Evolutionary conservation across 306 rosid genomes (phyloP), one percentile per base, ranked within the genome.

Genomic region (Vicia faba): DNA sequence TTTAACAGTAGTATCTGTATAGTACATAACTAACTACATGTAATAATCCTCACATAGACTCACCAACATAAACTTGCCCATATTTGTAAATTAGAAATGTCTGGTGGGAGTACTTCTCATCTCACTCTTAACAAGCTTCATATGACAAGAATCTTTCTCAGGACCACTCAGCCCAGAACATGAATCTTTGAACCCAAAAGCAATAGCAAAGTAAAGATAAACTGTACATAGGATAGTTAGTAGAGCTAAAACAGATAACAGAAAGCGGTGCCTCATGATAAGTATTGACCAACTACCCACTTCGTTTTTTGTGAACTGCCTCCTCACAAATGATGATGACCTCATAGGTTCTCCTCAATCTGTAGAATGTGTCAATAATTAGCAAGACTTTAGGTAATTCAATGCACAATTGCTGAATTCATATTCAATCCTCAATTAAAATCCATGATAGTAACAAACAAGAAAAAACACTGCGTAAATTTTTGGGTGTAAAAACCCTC

Each of bases 121-220:
- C 80, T 86, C 83, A 36, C 86, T 86, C 80, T 84, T 86, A 5
- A 84, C 82, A 49, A 71, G 84, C 80, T 85, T 65, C 88, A 87
- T 41, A 69, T 66, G 89, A 69, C 97, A 88, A 67, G 81, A 64
- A 8, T 79, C 89, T 50, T 77, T 86, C 67, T 86, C 75, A 72
- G 88, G 69, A 54, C 86, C 96, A 9, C 64, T 81, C 77, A 91
- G 73, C 7, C 87, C 93, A 15, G 62, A 73, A 61, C 93, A 87
- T 11, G 83, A 12, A 14, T 75, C 78, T 26, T 38, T 19, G 59
- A 84, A 75, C 8, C 83, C 89, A 11, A 88, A 71, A 26, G 96
- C 82, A 72, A 91, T 69, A 3, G 97, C 97, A 63, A 88, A 91
- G 79, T 88, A 91, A 20, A 91, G 96, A 73, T 91, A 91, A 51